phyloP scores from a whole-genome alignment of 208 protist species.

The Acanthamoeba sp. region DNA sequence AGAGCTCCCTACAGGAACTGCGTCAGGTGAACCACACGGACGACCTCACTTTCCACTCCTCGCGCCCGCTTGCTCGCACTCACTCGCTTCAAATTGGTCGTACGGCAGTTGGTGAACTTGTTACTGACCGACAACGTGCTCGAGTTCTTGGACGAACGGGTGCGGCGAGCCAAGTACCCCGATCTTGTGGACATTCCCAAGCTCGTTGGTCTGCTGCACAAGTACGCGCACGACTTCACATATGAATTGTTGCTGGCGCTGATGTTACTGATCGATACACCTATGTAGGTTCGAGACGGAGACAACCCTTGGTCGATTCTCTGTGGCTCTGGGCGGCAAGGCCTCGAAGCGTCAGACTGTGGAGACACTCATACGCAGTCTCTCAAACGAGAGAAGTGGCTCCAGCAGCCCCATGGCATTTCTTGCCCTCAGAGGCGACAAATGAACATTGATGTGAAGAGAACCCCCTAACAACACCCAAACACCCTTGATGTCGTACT shows the following conservation, averaged over 20 bases:
- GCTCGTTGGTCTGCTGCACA: not conserved
- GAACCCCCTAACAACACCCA: too few relatives aligned
- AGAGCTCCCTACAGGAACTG: conserved; percentile 8
- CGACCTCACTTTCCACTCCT: not conserved
- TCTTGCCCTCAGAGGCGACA: not conserved
- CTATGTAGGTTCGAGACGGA: conserved; percentile 2
- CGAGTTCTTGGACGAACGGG: not conserved
- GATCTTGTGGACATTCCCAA: not conserved
- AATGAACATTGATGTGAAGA: too few relatives aligned
- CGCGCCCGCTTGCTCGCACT: not conserved
- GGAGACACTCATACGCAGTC: conserved; percentile 26
- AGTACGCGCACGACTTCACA: too few relatives aligned
- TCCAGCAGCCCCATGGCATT: not conserved
- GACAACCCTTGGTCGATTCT: conserved; percentile 12
- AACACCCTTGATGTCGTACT: too few relatives aligned
- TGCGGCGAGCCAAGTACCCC: not conserved
- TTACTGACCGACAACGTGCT: conserved; percentile 6
- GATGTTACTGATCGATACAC: too few relatives aligned
- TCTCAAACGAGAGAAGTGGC: not conserved
- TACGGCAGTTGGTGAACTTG: not conserved
- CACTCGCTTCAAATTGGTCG: not conserved
- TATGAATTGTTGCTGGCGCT: too few relatives aligned
- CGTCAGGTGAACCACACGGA: not conserved
- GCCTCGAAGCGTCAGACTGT: conserved; percentile 13
- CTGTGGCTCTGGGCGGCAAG: conserved; percentile 6